A percentile compares a stretch with the other conserved stretches of the same genome.
phyloP scores from a whole-genome alignment of 1,284 basidiomycete species.

The Entoloma clypeatum region DNA sequence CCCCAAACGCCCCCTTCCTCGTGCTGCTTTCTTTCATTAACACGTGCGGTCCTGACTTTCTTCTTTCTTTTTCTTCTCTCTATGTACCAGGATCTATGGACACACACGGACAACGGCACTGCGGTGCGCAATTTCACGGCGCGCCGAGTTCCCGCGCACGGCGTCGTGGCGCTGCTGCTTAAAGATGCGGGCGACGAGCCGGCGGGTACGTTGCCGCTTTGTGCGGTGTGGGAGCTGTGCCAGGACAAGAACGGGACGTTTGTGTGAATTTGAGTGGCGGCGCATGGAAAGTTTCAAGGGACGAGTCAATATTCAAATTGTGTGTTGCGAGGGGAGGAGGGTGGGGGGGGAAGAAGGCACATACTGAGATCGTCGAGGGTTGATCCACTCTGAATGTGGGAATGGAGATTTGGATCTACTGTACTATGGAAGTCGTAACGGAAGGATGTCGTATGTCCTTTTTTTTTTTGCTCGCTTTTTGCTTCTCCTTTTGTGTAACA shows the following conservation, averaged over 20 bases:
- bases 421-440: too few relatives aligned
- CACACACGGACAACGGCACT: slow-evolving; percentile 64
- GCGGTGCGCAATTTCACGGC: slow-evolving; percentile 61
- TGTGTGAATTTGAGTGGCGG: slow-evolving; percentile 17
- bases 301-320: not conserved
- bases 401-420: too few relatives aligned
- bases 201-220: slow-evolving; percentile 43
- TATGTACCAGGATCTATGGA: slow-evolving; percentile 57
- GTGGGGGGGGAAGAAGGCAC: too few relatives aligned
- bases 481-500: too few relatives aligned
- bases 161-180: slow-evolving; percentile 64
- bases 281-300: not conserved
- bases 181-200: slow-evolving; percentile 67
- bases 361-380: too few relatives aligned
- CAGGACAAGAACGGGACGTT: slow-evolving; percentile 38
- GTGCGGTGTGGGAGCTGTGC: slow-evolving; percentile 45
- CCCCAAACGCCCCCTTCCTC: not conserved
- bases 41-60: not conserved
- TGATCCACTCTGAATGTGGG: too few relatives aligned
- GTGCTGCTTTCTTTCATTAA: not conserved
- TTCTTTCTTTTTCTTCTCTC: too few relatives aligned
- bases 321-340: not conserved
- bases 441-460: too few relatives aligned
- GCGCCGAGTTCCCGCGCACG: slow-evolving; percentile 56
- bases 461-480: too few relatives aligned